Evolutionary conservation across 257 asterid genomes (phyloP), one percentile per base, ranked within the genome.

Genomic region (Penstemon davidsonii): DNA sequence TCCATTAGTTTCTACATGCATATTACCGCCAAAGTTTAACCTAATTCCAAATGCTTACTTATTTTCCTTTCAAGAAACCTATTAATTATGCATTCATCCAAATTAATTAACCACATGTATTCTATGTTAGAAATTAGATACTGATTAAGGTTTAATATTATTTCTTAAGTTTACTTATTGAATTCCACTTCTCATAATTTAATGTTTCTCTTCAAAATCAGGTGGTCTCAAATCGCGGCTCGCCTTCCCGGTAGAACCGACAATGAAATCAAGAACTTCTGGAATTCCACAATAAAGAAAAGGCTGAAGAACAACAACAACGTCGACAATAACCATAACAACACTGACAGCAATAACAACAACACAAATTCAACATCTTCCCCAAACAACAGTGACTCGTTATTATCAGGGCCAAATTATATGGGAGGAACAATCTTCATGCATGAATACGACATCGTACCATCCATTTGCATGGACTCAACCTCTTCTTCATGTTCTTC

Each of bases 191-290:
- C 33, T 25, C 33, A 7, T 2, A 44, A 12, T 41, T 11, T 39
- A 60, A 60, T 39, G 4, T n/a, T 12, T 5, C 6, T 62, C 4
- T 62, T 61, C n/a, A 15, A 44, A 15, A 44, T 44, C 78, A 92
- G 98, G 75, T 92, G 98, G 98, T 89, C 98, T 40, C 98, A 87
- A 66, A 92, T 92, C 18, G 98, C 98, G 25, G 95, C 96, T 4
- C 92, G 96, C 4, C 83, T 92, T 7, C 98, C 96, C 0, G 98
- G 98, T 10, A 83, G 98, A 75, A 92, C 98, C 0, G 98, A 92
- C 79, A 92, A 92, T 13, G 96, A 92, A 76, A 89, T 89, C 46
- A 92, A 92, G 86, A 92, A 92, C 64, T 92, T 89, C 6, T 92
- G 98, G 98, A 92, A 92, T 67, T 92, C 98, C 3, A 84, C 96